These are phyloP conservation scores for Phytophthora hybrid DNA, from an alignment of 352 stramenopile genomes.

Conservation along the genomic window DNA sequence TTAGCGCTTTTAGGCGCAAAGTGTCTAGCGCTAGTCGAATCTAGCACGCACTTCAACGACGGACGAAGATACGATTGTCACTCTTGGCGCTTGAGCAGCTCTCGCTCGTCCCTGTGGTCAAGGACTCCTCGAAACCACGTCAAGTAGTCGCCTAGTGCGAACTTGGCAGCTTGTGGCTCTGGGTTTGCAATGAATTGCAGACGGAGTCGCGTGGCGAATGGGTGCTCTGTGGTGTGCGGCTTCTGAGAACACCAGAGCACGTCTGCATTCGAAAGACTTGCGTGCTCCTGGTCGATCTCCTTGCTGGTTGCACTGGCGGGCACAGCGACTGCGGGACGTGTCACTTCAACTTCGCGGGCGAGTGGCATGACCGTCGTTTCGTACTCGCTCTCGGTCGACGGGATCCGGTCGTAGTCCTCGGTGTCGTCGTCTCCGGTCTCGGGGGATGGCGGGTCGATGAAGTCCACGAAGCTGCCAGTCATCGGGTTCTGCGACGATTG, in stretches of 20 bases:
- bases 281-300: constrained; percentile 4
- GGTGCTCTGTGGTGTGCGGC: constrained; percentile 13
- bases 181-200: constrained; percentile 24
- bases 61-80: background rate
- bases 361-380: constrained; percentile 20
- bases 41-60: constrained; percentile 19
- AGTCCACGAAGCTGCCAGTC: constrained; percentile 35
- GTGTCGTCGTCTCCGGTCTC: constrained; percentile 19
- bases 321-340: background rate
- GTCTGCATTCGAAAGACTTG: constrained; percentile 13
- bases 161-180: constrained; percentile 2
- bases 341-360: constrained; percentile 24
- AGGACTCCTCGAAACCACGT: constrained; percentile 21
- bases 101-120: constrained; percentile 4
- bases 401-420: constrained; percentile 4
- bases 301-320: constrained; percentile 1
- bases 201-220: constrained; percentile 19
- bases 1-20: too few species aligned
- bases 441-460: constrained; percentile 29
- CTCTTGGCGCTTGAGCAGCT: constrained; percentile 12
- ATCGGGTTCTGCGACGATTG: constrained; percentile 8
- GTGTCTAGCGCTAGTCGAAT: constrained; percentile 16
- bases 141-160: constrained; percentile 19
- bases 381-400: constrained; percentile 33
- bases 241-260: constrained; percentile 16